These are phyloP conservation scores for Aspergillus fumigatiaffinis DNA, from an alignment of 2,329 filamentous ascomycete species.

Conservation along the genomic window DNA sequence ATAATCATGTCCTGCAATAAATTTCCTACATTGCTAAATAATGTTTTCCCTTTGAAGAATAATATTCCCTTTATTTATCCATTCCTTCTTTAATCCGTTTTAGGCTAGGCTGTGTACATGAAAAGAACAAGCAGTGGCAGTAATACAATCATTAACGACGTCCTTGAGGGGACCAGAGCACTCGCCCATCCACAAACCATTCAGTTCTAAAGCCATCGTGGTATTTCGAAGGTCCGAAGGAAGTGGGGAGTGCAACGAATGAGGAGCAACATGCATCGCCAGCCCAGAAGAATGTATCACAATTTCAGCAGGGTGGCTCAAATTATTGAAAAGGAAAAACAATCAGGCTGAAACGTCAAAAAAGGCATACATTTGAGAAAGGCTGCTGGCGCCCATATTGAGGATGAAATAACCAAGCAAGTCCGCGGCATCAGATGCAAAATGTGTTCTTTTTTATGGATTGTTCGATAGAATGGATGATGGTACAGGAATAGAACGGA, in stretches of 20 bases:
- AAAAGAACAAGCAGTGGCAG: conserved; percentile 21
- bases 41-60: too few species aligned
- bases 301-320: conserved; percentile 28
- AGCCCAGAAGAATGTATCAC: conserved; percentile 26
- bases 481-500: conserved; percentile 37
- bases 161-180: conserved; percentile 16
- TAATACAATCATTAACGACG: conserved; percentile 19
- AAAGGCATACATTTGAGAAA: conserved; percentile 30
- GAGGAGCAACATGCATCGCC: conserved; percentile 16
- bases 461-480: conserved; percentile 25
- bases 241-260: conserved; percentile 1
- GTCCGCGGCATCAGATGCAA: conserved; percentile 33
- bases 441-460: conserved; percentile 34
- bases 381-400: conserved; percentile 28
- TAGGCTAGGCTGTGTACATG: conserved; percentile 29
- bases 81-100: neutral
- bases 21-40: neutral
- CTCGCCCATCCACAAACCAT: neutral
- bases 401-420: conserved; percentile 38
- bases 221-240: conserved; percentile 18
- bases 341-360: conserved; percentile 19
- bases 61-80: neutral
- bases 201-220: conserved; percentile 23
- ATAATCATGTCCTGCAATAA: neutral
- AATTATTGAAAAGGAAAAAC: conserved; percentile 18